Evolutionary conservation across 352 stramenopile genomes (phyloP), one percentile per base, ranked within the genome.

Genomic region (Pythium sukuiense): DNA sequence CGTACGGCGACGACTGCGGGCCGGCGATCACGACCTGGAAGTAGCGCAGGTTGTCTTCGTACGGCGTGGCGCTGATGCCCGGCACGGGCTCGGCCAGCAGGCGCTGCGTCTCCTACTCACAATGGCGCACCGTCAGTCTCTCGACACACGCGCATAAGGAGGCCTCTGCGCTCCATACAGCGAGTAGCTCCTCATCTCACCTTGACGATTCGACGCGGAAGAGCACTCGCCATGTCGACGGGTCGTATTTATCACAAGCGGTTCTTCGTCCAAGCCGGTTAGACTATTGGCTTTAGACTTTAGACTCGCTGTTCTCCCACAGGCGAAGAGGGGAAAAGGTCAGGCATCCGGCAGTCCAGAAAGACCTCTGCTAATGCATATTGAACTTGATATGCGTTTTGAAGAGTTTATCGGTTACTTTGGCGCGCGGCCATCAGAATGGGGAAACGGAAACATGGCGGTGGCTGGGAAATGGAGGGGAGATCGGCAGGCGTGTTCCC

Each of bases 11-110:
- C 67, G 97, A 95, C 60, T 92, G 79, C 33, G 97, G 96, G n/a
- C 97, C 97, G 59, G 96, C 92, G 70, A 99, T 98, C 43, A 97
- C 92, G 35, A 99, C 97, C 59, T 98, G 94, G 77, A 99, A 99
- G 79, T 99, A 99, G 57, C 97, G 89, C 9, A 99, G 81, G 77
- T 99, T 99, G 79, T 99, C 96, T 69, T 97, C 85, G 73, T 99
- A 99, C 27, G 96, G 96, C 48, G 90, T 98, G 37, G 96, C 97
- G 61, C 87, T 98, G 60, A 99, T 99, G 48, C 97, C 97, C 55
- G 94, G 83, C 37, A 99, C 92, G 74, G 96, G 96, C 67, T 98
- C 96, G 41, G 92, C 89, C 39, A 98, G 86, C 61, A 99, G 81
- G 37, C 95, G 89, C 81, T 98, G 93, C 39, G 96, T 98, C 83